phyloP scores from a whole-genome alignment of 331 rosid species.

The Malus hybrid region DNA sequence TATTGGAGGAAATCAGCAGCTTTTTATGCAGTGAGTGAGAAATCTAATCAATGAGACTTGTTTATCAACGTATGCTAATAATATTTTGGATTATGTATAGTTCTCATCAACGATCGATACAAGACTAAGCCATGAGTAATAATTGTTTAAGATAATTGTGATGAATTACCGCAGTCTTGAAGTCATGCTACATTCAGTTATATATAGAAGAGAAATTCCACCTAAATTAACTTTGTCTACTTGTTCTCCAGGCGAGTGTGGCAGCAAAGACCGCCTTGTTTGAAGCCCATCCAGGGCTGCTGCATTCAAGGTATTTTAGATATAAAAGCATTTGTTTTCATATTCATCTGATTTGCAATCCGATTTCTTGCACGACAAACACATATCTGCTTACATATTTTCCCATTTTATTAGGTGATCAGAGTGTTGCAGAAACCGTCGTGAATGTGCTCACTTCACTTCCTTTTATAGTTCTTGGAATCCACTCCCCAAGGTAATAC shows the following conservation, averaged over 20 bases:
- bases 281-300: slow-evolving; percentile 69
- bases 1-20: slow-evolving; percentile 39
- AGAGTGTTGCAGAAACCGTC: slow-evolving; percentile 53
- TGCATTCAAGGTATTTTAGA: slow-evolving; percentile 46
- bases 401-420: slow-evolving; percentile 51
- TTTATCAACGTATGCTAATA: not conserved
- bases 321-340: slow-evolving; percentile 3
- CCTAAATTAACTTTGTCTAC: slow-evolving; percentile 13
- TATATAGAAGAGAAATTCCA: not conserved
- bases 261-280: slow-evolving; percentile 73
- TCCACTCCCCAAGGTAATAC: slow-evolving; percentile 72
- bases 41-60: not conserved
- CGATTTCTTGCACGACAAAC: slow-evolving; percentile 1
- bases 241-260: slow-evolving; percentile 56
- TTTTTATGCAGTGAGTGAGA: slow-evolving; percentile 76
- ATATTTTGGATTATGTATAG: not conserved
- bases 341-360: slow-evolving; percentile 4
- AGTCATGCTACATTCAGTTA: not conserved
- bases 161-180: not conserved
- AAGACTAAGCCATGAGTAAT: not conserved
- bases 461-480: slow-evolving; percentile 80
- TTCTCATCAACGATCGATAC: not conserved
- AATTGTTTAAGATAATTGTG: not conserved
- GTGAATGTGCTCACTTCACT: slow-evolving; percentile 85
- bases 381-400: not conserved